phyloP scores from a whole-genome alignment of 305 asterid species.

The Rubia occidens region DNA sequence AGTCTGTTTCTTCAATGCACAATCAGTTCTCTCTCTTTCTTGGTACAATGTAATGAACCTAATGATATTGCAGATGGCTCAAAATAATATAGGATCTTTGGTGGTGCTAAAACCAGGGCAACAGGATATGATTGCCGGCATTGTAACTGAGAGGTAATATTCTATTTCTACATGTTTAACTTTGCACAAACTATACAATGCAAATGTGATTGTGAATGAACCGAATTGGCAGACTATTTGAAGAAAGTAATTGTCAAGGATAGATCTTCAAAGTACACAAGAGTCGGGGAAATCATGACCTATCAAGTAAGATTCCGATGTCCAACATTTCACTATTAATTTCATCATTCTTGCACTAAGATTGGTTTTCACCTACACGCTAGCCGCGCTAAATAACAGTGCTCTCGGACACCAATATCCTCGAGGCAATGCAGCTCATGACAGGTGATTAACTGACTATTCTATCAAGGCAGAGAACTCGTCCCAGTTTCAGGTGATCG shows the following conservation, averaged over 20 bases:
- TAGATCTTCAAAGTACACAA: slow-evolving; percentile 55
- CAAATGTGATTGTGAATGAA: background rate
- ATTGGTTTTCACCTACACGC: slow-evolving; percentile 9
- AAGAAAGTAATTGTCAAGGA: slow-evolving; percentile 53
- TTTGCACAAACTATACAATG: background rate
- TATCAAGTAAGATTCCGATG: slow-evolving; percentile 29
- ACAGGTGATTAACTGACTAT: slow-evolving; percentile 34
- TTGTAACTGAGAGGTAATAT: slow-evolving; percentile 65
- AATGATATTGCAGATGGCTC: slow-evolving; percentile 50
- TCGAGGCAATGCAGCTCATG: slow-evolving; percentile 74
- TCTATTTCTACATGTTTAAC: background rate
- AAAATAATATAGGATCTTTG: slow-evolving; percentile 67
- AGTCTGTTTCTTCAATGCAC: slow-evolving; percentile 26
- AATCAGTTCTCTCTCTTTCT: slow-evolving; percentile 1
- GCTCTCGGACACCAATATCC: slow-evolving; percentile 60
- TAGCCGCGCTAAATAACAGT: slow-evolving; percentile 57
- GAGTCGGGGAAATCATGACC: slow-evolving; percentile 74
- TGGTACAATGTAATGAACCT: background rate
- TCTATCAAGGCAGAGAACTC: background rate
- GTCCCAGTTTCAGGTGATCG: background rate
- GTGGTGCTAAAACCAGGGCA: slow-evolving; percentile 70
- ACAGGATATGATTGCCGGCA: slow-evolving; percentile 54
- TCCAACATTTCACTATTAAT: background rate
- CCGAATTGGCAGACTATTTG: slow-evolving; percentile 37
- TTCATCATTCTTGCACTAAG: background rate